Conservation (phyloP, 2,329 filamentous ascomycete genomes). For the Monosporascus sp. region DNA sequence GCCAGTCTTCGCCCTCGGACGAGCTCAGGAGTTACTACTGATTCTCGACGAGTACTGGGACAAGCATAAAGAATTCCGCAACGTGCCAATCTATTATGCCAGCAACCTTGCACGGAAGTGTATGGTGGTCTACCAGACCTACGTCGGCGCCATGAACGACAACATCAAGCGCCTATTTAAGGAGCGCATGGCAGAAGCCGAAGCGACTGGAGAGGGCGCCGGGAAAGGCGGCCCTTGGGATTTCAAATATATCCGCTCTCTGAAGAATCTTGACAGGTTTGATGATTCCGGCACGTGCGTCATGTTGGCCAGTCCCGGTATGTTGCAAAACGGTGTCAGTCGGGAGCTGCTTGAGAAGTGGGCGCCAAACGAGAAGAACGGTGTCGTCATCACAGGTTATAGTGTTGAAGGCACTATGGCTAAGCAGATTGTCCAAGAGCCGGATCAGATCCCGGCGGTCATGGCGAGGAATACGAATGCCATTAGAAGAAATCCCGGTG, state of each 20-base stretch:
- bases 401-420: constrained; percentile 99
- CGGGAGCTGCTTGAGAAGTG: constrained; percentile 89
- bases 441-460: constrained; percentile 89
- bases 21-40: constrained; percentile 88
- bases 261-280: constrained; percentile 91
- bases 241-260: constrained; percentile 86
- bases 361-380: constrained; percentile 94
- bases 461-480: constrained; percentile 71
- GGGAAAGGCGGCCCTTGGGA: constrained; percentile 90
- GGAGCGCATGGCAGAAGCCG: constrained; percentile 86
- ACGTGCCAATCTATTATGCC: constrained; percentile 94
- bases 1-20: constrained; percentile 90
- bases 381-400: constrained; percentile 98
- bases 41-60: constrained; percentile 98
- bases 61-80: constrained; percentile 82
- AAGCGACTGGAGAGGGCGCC: constrained; percentile 68
- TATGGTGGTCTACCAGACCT: constrained; percentile 98
- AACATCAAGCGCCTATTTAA: constrained; percentile 96
- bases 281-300: constrained; percentile 94
- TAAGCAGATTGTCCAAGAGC: constrained; percentile 90
- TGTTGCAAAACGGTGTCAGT: constrained; percentile 95
- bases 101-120: constrained; percentile 92
- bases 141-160: constrained; percentile 97
- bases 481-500: constrained; percentile 58
- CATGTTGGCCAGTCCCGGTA: constrained; percentile 95